These are phyloP conservation scores for Penicillium herquei DNA, from an alignment of 495 filamentous ascomycete species.

Conservation along the genomic window DNA sequence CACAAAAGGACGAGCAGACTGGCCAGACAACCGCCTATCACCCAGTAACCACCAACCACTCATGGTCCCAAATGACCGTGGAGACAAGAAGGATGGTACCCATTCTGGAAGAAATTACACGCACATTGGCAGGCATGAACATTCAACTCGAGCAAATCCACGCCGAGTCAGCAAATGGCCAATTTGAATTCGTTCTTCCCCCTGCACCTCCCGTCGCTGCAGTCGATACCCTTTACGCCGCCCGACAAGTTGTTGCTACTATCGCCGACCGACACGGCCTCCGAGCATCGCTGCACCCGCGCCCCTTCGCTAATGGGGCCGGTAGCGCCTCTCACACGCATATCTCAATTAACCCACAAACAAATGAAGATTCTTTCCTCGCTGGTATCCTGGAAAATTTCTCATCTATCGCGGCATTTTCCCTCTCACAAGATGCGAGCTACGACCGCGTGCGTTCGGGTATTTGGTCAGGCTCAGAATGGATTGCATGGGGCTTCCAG, in stretches of 20 bases:
- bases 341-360: constrained; percentile 35
- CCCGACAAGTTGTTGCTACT: constrained; percentile 64
- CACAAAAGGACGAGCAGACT: constrained; percentile 14
- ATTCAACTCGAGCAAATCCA: constrained; percentile 76
- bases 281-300: constrained; percentile 76
- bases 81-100: constrained; percentile 44
- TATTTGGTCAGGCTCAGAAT: constrained; percentile 57
- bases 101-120: constrained; percentile 62
- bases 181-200: constrained; percentile 78
- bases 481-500: constrained; percentile 45
- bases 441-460: constrained; percentile 42
- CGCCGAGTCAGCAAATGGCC: constrained; percentile 69
- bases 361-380: constrained; percentile 33
- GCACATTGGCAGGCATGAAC: constrained; percentile 54
- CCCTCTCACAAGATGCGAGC: constrained; percentile 36
- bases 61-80: constrained; percentile 44
- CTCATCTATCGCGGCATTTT: constrained; percentile 36
- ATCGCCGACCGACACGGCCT: constrained; percentile 42
- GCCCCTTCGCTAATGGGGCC: constrained; percentile 51
- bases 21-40: constrained; percentile 16
- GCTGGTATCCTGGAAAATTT: constrained; percentile 36
- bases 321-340: constrained; percentile 46
- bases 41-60: constrained; percentile 45
- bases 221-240: constrained; percentile 69
- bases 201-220: constrained; percentile 64